A percentile compares a stretch with the other conserved stretches of the same genome.
Evolutionary conservation across 306 rosid species (phyloP).

Genomic region (Dryas octopetala): DNA sequence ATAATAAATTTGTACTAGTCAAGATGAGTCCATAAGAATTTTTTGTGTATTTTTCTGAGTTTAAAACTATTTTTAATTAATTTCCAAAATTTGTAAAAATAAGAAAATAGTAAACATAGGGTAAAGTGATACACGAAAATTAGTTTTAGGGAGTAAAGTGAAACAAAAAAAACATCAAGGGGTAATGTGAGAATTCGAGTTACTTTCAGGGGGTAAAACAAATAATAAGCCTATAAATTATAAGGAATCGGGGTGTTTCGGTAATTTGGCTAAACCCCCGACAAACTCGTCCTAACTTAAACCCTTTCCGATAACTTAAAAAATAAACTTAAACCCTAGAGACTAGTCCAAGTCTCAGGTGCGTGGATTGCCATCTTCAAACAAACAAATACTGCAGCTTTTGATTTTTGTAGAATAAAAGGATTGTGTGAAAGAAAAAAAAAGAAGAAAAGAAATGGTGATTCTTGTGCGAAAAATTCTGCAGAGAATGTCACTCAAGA

Average conservation of each 20-base stretch:
- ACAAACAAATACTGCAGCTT: background rate
- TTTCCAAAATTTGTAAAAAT: too few species aligned
- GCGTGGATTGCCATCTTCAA: background rate
- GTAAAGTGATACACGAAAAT: too few species aligned
- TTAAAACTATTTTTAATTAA: too few species aligned
- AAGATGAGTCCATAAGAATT: too few species aligned
- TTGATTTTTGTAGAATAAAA: background rate
- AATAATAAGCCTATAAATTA: too few species aligned
- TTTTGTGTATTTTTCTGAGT: too few species aligned
- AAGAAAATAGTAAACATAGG: too few species aligned
- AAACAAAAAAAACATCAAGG: too few species aligned
- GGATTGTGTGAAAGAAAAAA: background rate
- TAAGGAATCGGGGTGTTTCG: background rate
- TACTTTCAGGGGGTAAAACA: too few species aligned
- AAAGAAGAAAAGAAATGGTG: conserved; percentile 43
- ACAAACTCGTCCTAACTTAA: background rate
- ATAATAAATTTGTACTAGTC: too few species aligned
- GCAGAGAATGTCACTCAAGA: conserved; percentile 38
- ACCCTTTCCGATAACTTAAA: background rate
- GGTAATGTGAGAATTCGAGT: too few species aligned
- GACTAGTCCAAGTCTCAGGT: background rate
- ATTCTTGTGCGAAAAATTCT: conserved; percentile 43
- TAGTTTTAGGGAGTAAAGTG: too few species aligned
- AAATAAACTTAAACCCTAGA: background rate
- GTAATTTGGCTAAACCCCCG: background rate